Base-by-base conservation (phyloP, 768 basidiomycete genomes). In the Lentinula raphanica region DNA sequence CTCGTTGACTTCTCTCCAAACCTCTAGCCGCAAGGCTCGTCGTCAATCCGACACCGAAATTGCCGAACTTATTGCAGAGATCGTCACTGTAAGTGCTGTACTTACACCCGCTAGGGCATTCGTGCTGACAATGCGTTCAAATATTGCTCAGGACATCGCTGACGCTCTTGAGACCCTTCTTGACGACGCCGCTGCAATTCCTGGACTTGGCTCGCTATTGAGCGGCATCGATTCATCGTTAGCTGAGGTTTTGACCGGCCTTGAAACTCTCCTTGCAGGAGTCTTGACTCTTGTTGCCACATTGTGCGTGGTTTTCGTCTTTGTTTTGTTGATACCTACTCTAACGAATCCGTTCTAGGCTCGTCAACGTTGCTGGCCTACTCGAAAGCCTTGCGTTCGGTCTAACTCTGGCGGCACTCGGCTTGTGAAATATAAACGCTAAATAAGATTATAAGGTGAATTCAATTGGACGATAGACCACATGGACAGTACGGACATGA, bases 231-330 rank as follows among this genome's bases (percentile, higher is more conserved):
- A 71, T 62, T 42, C 62, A 5, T 48, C 68, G 8, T 59, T 71
- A 40, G 59, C 64, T 61, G 61, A 68, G 44, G 61, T 69, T 23
- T 40, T 71, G 13, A 17, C 48, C 31, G 67, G 68, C 25, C 64
- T 70, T 19, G 68, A 70, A 50, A 62, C 39, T 21, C 64, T 70
- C 55, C 63, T 71, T 27, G 67, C 65, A 21, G 70, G 67, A 39
- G 66, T 68, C 19, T 64, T 71, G 50, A 64, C 58, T 44, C 64
- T 71, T 58, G 68, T 71, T 42, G 64, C 69, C 8, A 57, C 54
- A 49, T 49, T 66, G 68, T 68, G 23, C 44, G 67, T 63, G 29
- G 0, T 13, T 21, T 38, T 21, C 3, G 27, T 54, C 11, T 6
- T n/a, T 32, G 48, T 6, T 49, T 27, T 2, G 11, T 17, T 21